Conservation (phyloP, 2,329 filamentous ascomycete species). For the Hypoxylon sp. region DNA sequence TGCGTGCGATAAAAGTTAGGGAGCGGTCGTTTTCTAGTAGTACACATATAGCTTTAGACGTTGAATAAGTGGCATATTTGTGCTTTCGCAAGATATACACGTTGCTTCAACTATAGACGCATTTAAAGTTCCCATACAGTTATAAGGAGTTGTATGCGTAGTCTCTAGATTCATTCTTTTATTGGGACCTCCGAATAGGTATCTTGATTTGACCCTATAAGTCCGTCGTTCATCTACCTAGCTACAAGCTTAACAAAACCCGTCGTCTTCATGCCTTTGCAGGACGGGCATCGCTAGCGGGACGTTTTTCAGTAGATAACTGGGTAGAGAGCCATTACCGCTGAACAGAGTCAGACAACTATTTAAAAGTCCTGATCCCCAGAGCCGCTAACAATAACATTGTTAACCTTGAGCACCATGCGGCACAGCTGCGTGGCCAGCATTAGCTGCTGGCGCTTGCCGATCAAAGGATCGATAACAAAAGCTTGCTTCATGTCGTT, state of each 20-base stretch:
- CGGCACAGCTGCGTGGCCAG: conserved; percentile 97
- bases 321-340: neutral
- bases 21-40: conserved; percentile 30
- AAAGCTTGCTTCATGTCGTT: conserved; percentile 99
- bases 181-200: conserved; percentile 19
- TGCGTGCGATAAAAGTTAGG: conserved; percentile 24
- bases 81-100: neutral
- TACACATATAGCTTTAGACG: conserved; percentile 1
- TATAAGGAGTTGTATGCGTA: neutral
- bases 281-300: neutral
- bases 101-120: neutral
- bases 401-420: conserved; percentile 98
- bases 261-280: neutral
- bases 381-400: conserved; percentile 90
- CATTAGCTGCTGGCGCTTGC: conserved; percentile 96
- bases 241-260: conserved; percentile 16
- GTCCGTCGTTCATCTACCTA: conserved; percentile 14
- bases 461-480: conserved; percentile 97
- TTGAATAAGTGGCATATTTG: neutral
- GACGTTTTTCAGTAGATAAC: neutral
- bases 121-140: neutral
- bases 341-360: neutral
- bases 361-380: conserved; percentile 88
- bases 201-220: conserved; percentile 27
- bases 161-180: conserved; percentile 11